Base-by-base conservation (phyloP, 805 yeast genomes). In the Schwanniomyces sp. region DNA sequence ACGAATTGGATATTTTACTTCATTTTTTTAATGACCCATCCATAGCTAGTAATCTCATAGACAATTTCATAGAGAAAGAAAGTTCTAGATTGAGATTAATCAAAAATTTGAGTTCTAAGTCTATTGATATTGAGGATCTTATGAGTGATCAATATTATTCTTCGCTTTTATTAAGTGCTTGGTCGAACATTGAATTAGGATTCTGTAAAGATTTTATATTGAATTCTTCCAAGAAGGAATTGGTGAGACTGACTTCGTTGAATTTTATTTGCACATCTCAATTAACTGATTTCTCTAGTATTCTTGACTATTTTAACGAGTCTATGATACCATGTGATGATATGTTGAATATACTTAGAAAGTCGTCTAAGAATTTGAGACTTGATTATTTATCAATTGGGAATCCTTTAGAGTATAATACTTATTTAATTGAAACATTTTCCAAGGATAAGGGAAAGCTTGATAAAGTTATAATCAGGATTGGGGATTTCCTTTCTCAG, bases 351-450 rank as follows among this genome's bases (percentile, higher is more conserved):
- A 40, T 29, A 7, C 44, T 67, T 18, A 18, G 25, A 9, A 25
- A 28, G 0, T 56, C 65, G 2, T 16, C 55, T 12, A 18, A 44
- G 12, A 40, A 43, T n/a, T 30, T 60, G 12, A 40, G 53, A n/a
- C 41, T 44, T 3, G 45, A 57, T 11, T 61, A 70, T 36, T 49
- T 81, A 17, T 58, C 84, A 0, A 56, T 80, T 24, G 76, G 81
- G 0, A 80, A 79, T 53, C 72, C 81, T 1, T 56, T 82, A 41
- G 75, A 67, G 24, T 64, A 69, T 10, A 75, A 70, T 45, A 62
- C 76, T 1, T 72, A 69, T 41, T 61, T 74, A 34, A 28, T 37
- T 7, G 38, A 32, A 14, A 24, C 53, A 3, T 32, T 32, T 16
- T 6, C 36, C 8, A 32, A 16, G 14, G 21, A 16, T 14, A 14